Evolutionary conservation across 768 basidiomycete species (phyloP), one percentile per base, ranked within the genome.

Genomic region (Russula brevipes): DNA sequence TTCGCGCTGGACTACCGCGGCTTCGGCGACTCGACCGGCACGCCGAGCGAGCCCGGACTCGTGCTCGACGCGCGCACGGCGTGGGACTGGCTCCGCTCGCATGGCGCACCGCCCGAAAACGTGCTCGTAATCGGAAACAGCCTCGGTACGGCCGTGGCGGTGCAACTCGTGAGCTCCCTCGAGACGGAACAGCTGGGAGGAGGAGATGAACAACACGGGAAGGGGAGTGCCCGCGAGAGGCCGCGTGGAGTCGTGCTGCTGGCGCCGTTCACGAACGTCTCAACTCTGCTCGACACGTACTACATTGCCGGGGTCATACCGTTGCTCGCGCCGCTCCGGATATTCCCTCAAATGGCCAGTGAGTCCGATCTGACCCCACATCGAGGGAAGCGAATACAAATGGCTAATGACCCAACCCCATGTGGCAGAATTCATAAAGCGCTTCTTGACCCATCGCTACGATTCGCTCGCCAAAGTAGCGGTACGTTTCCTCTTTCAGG

Each of bases 1-100:
- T 76, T 98, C 31, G 85, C 85, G 1, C 84, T 92, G 41, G 96
- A 98, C 74, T 98, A 98, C 72, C 84, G 95, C 54, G 95, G 95
- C 1, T 98, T 89, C 69, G 96, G 78, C 2, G 94, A 98, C 70
- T 95, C 92, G 59, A 81, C 82, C 1, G 92, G 93, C 0, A 73
- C 74, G 0, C 96, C 96, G 0, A 86, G 82, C 31, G 88, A 95
- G 72, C 73, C 72, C 11, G 96, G 95, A 0, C 76, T 98, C 0
- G 72, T 82, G 0, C 74, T 71, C 2, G 91, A 98, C 70, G 92
- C 90, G 1, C 78, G 83, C 44, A 81, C 91, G 0, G 91, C 87
- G 0, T 96, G 86, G 82, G 82, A 90, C 69, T 97, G 88, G 87
- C 74, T 94, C 8, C 70, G 84, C 9, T 71, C 73, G 9, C 78